Conservation (phyloP, 805 yeast species). For the Yamadazyma endophytica region DNA sequence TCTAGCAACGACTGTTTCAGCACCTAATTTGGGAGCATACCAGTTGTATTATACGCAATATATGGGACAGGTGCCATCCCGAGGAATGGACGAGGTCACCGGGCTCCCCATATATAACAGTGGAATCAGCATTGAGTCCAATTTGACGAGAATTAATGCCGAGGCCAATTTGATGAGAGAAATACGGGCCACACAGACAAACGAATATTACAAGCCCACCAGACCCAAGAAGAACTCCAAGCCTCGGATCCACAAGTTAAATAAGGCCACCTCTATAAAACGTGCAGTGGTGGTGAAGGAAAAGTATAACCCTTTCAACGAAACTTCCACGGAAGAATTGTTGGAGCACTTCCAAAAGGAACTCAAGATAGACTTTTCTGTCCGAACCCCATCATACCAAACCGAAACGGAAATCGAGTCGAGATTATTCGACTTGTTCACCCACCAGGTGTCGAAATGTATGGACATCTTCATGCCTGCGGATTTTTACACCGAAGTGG, state of each 20-base stretch:
- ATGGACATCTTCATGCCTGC: constrained; percentile 30
- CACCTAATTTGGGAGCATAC: too few species aligned
- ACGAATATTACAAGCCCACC: constrained; percentile 28
- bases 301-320: constrained; percentile 12
- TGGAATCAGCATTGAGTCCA: too few species aligned
- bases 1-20: too few species aligned
- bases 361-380: constrained; percentile 13
- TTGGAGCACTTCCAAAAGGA: constrained; percentile 19
- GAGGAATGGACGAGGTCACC: too few species aligned
- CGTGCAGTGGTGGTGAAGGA: background rate
- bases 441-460: constrained; percentile 21
- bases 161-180: too few species aligned
- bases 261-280: constrained; percentile 7
- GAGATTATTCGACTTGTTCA: constrained; percentile 30
- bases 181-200: too few species aligned
- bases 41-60: too few species aligned
- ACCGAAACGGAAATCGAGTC: constrained; percentile 21
- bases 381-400: constrained; percentile 4
- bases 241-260: constrained; percentile 34
- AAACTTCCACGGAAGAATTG: constrained; percentile 17
- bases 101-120: too few species aligned
- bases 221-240: constrained; percentile 32
- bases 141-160: too few species aligned
- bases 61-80: too few species aligned
- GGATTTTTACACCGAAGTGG: constrained; percentile 24